Base-by-base conservation (phyloP, 2,329 filamentous ascomycete genomes). In the Bipolaris sorokiniana region DNA sequence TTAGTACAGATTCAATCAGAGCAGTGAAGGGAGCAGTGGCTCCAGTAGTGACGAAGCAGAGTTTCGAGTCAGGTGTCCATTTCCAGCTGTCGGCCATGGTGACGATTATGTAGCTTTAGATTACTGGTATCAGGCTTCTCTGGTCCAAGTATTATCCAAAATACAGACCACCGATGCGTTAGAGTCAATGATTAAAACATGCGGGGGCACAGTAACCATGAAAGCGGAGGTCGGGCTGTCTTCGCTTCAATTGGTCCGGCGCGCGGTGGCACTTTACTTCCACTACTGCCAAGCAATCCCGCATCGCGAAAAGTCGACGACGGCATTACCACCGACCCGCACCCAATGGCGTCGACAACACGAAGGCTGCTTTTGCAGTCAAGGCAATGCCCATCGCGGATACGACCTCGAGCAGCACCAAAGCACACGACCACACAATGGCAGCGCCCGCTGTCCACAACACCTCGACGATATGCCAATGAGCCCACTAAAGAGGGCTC, bases 31-130 rank as follows among this genome's bases (percentile, higher is more conserved):
- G 86, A 15, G 93, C 92, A 0, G 94, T 99, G 5, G 95, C 94
- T 54, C 95, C 95, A 28, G 97, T 90, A 0, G 95, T 98, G 53
- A 97, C 89, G 64, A 99, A 90, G 73, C 91, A 95, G 51, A 80
- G 80, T 61, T 80, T 82, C 41, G 66, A 66, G 20, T 51, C 50
- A 38, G 63, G 9, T 10, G 61, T 63, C 65, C 63, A 67, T 11
- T 59, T 67, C 66, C 63, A 71, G 2, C 56, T 42, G 15, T 61
- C 51, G 7, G 66, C 50, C 66, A 69, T 69, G 38, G 6, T 55
- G 16, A 20, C 6, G 23, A 28, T 16, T 1, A 7, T 16, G 26
- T 11, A 45, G 3, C 10, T 4, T 45, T 31, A 13, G 28, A 31
- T 31, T 13, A 13, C 10, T 13, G 3, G 28, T 31, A 31, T 31